Percentiles rank a stretch among this genome's conserved stretches.
These are phyloP conservation scores for Mycena sanguinolenta DNA, from an alignment of 768 basidiomycete species.

Conservation along the genomic window DNA sequence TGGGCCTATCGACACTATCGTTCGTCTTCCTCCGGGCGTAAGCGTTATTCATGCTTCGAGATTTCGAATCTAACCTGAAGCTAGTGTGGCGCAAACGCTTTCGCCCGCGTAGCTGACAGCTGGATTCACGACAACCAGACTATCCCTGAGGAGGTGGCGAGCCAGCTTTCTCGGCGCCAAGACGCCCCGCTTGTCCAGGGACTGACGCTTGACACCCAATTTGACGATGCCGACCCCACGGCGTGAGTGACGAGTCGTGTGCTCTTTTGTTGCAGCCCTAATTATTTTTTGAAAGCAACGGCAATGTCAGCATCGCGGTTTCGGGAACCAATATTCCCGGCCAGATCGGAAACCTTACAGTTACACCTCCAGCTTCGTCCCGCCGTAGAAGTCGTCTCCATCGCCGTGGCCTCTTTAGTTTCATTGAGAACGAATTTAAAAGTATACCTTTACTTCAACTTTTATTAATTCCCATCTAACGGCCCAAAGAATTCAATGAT, in stretches of 20 bases:
- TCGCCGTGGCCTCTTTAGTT: conserved; percentile 33
- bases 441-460: neutral
- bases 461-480: neutral
- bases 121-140: conserved; percentile 50
- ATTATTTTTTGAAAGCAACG: conserved; percentile 2
- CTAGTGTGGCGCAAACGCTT: conserved; percentile 40
- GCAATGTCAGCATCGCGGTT: conserved; percentile 32
- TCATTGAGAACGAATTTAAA: conserved; percentile 32
- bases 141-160: conserved; percentile 37
- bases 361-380: conserved; percentile 27
- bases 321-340: conserved; percentile 37
- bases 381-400: conserved; percentile 34
- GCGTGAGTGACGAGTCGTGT: conserved; percentile 8
- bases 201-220: conserved; percentile 49
- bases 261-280: neutral
- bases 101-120: conserved; percentile 42
- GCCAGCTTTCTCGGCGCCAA: conserved; percentile 39
- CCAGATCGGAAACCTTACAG: conserved; percentile 35
- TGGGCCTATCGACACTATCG: conserved; percentile 50
- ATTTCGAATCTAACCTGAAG: neutral
- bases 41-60: conserved; percentile 18
- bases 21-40: conserved; percentile 51
- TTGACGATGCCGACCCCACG: conserved; percentile 37
- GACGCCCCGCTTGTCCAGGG: conserved; percentile 42
- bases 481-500: conserved; percentile 34